Conservation (phyloP, 345 rosid genomes). For the Zanthoxylum bungeanum region DNA sequence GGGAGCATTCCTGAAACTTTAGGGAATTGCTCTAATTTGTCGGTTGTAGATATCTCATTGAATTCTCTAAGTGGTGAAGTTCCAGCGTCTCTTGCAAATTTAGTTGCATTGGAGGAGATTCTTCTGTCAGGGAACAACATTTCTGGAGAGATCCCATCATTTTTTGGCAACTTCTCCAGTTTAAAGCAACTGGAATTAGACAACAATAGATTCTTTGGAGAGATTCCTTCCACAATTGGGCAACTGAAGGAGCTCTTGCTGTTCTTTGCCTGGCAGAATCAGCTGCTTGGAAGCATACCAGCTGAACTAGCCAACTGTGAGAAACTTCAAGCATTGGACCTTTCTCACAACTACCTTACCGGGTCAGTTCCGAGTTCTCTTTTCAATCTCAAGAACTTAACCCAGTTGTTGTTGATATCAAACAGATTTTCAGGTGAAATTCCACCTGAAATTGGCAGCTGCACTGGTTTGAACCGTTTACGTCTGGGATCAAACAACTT, state of each 20-base stretch:
- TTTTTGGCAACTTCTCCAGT: constrained; percentile 39
- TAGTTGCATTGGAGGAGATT: constrained; percentile 52
- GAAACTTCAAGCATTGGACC: constrained; percentile 62
- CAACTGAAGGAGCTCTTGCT: constrained; percentile 49
- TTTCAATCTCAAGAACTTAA: constrained; percentile 53
- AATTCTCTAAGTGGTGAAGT: constrained; percentile 46
- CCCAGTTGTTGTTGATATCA: constrained; percentile 55
- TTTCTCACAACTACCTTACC: constrained; percentile 57
- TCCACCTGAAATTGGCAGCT: constrained; percentile 51
- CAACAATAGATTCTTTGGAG: constrained; percentile 49
- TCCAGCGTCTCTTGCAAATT: constrained; percentile 42
- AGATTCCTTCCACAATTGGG: constrained; percentile 55
- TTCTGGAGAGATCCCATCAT: constrained; percentile 48
- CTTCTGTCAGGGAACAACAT: constrained; percentile 51
- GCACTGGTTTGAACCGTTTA: constrained; percentile 52
- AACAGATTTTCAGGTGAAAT: constrained; percentile 54
- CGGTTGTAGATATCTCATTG: constrained; percentile 57
- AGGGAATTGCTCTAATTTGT: constrained; percentile 43
- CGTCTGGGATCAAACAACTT: constrained; percentile 57
- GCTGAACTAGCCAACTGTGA: constrained; percentile 47
- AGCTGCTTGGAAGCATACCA: constrained; percentile 59
- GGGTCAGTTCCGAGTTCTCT: constrained; percentile 59
- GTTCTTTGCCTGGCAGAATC: constrained; percentile 72
- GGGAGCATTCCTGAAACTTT: constrained; percentile 49
- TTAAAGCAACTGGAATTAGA: constrained; percentile 67